These are phyloP conservation scores for Coemansia sp. DNA, from an alignment of 192 early-diverging fungal genomes.

Conservation along the genomic window DNA sequence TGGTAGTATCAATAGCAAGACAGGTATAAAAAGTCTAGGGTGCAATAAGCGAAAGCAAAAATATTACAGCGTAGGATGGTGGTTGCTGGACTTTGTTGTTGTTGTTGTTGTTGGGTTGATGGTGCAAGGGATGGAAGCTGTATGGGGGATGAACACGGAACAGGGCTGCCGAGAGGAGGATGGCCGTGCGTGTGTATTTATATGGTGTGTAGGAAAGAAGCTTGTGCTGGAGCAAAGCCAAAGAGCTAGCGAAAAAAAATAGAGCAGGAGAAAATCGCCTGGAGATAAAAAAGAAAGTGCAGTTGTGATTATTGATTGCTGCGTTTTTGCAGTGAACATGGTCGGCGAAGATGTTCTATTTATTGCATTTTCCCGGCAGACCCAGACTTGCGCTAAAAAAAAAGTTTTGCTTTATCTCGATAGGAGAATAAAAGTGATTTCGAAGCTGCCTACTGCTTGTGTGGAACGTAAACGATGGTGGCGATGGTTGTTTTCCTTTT, in stretches of 20 bases:
- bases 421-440: slow-evolving; percentile 3
- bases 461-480: not conserved
- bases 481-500: slow-evolving; percentile 1
- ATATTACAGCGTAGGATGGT: too few relatives aligned
- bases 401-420: slow-evolving; percentile 1
- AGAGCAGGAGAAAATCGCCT: not conserved
- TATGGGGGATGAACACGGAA: not conserved
- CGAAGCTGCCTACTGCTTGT: not conserved
- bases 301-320: slow-evolving; percentile 1
- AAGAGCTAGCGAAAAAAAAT: slow-evolving; percentile 1
- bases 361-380: slow-evolving; percentile 7
- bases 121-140: not conserved
- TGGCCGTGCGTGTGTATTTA: not conserved
- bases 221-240: not conserved
- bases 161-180: not conserved
- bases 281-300: not conserved
- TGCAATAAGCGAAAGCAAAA: too few relatives aligned
- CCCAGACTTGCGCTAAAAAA: not conserved
- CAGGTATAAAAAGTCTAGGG: too few relatives aligned
- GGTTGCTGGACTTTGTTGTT: not conserved
- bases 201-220: not conserved
- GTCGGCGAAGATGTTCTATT: slow-evolving; percentile 8
- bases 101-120: not conserved
- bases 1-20: not conserved
- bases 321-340: not conserved